A percentile compares a stretch with the other conserved stretches of the same genome.
phyloP scores from a whole-genome alignment of 352 stramenopile genomes.

The Phytophthora chlamydospora region DNA sequence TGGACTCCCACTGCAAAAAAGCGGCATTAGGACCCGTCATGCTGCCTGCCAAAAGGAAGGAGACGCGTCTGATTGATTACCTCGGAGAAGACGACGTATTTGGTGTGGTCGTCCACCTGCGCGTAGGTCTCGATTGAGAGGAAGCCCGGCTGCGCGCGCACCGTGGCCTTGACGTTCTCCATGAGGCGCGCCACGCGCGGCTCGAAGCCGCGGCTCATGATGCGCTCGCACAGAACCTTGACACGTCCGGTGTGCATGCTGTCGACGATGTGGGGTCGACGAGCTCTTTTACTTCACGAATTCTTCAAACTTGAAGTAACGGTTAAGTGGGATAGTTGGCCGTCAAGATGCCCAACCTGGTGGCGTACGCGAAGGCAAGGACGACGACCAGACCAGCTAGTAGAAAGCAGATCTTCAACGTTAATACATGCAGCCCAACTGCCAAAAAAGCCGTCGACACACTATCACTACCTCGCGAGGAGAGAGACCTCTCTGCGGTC shows the following conservation, averaged over 20 bases:
- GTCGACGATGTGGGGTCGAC: not conserved
- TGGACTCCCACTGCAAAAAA: conserved; percentile 67
- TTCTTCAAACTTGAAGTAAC: conserved; percentile 8
- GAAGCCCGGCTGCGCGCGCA: conserved; percentile 75
- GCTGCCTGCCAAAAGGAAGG: not conserved
- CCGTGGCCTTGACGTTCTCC: conserved; percentile 85
- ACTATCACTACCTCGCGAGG: conserved; percentile 7
- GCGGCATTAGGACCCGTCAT: not conserved
- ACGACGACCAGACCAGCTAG: not conserved
- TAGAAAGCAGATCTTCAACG: conserved; percentile 19
- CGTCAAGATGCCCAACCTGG: too few species aligned
- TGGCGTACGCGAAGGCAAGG: too few species aligned
- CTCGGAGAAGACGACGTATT: conserved; percentile 91
- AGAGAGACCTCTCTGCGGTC: conserved; percentile 5
- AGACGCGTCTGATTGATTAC: conserved; percentile 28
- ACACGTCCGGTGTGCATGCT: conserved; percentile 51
- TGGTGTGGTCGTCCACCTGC: conserved; percentile 80
- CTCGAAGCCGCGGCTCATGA: conserved; percentile 90
- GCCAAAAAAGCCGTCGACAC: conserved; percentile 18
- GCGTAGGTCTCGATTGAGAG: conserved; percentile 81
- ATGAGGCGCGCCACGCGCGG: conserved; percentile 83
- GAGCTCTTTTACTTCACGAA: conserved; percentile 2
- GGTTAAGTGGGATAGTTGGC: not conserved
- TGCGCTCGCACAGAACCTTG: conserved; percentile 84
- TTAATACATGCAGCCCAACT: conserved; percentile 33